phyloP scores from a whole-genome alignment of 169 alveolate genomes.

The Neospora caninum region DNA sequence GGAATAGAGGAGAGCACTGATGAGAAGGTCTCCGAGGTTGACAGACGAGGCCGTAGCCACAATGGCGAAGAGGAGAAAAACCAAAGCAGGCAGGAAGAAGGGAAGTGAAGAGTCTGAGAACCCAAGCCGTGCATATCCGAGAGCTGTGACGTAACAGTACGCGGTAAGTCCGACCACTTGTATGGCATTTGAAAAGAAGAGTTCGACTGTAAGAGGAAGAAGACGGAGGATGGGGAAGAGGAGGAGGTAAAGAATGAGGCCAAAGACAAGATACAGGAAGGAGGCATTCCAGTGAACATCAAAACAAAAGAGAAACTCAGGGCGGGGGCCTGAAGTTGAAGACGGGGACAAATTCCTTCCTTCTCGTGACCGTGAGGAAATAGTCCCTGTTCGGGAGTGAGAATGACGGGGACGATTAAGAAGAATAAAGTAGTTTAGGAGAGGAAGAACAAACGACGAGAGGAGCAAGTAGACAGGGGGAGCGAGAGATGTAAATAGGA shows the following conservation, averaged over 20 bases:
- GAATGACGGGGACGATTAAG: not conserved
- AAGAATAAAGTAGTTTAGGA: not conserved
- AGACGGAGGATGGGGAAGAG: constrained; percentile 49
- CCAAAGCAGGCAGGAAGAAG: not conserved
- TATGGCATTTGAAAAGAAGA: not conserved
- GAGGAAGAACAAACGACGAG: not conserved
- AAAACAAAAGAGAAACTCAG: constrained; percentile 66
- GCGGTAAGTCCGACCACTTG: not conserved
- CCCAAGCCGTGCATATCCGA: not conserved
- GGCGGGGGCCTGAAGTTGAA: not conserved
- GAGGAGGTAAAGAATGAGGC: constrained; percentile 43
- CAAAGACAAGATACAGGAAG: constrained; percentile 18
- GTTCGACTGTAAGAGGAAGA: not conserved
- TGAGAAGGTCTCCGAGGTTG: not conserved
- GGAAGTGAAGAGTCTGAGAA: not conserved
- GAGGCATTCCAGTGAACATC: constrained; percentile 68
- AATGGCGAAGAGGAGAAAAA: not conserved
- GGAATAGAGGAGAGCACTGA: not conserved
- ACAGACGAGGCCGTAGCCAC: not conserved
- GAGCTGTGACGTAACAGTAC: not conserved
- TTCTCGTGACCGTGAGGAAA: not conserved
- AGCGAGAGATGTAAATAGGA: not conserved
- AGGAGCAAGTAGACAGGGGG: constrained; percentile 30
- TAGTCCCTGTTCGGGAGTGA: not conserved
- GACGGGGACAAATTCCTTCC: not conserved